Conservation (phyloP, 176 grass and related monocot species). For the Rhipidocladum racemiflorum region DNA sequence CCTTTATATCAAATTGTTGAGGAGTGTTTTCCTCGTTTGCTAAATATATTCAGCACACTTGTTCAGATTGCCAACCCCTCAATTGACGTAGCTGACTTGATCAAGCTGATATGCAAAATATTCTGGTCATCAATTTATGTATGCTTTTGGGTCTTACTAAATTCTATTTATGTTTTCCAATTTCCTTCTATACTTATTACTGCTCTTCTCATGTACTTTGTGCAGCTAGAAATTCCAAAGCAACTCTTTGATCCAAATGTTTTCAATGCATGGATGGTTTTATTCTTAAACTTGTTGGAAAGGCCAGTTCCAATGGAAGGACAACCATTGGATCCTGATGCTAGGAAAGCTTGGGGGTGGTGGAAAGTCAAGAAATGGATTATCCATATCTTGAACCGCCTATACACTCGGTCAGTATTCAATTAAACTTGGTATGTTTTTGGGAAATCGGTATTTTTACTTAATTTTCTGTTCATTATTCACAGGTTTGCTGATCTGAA, state of each 20-base stretch:
- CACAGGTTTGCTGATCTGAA: constrained; percentile 81
- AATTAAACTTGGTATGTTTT: constrained; percentile 27
- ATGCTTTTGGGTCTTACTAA: constrained; percentile 29
- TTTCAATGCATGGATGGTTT: constrained; percentile 80
- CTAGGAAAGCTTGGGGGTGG: constrained; percentile 78
- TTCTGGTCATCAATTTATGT: constrained; percentile 98
- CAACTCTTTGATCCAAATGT: constrained; percentile 61
- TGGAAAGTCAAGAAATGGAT: constrained; percentile 90
- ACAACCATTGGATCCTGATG: constrained; percentile 57
- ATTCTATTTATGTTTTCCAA: not conserved
- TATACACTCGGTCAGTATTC: constrained; percentile 58
- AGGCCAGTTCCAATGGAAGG: constrained; percentile 60
- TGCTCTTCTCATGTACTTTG: constrained; percentile 17
- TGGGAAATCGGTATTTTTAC: constrained; percentile 22
- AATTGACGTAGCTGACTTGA: constrained; percentile 80
- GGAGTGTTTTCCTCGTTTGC: constrained; percentile 71
- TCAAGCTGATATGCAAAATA: constrained; percentile 96
- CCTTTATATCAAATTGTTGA: constrained; percentile 74
- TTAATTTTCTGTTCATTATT: constrained; percentile 1
- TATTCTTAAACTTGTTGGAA: constrained; percentile 75
- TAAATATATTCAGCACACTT: constrained; percentile 71
- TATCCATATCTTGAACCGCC: constrained; percentile 71
- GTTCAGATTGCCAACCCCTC: constrained; percentile 68
- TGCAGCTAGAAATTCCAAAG: constrained; percentile 80
- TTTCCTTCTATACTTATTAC: not conserved